Evolutionary conservation across 257 asterid species (phyloP), one percentile per base, ranked within the genome.

Genomic region (Parsonsia alboflavescens): DNA sequence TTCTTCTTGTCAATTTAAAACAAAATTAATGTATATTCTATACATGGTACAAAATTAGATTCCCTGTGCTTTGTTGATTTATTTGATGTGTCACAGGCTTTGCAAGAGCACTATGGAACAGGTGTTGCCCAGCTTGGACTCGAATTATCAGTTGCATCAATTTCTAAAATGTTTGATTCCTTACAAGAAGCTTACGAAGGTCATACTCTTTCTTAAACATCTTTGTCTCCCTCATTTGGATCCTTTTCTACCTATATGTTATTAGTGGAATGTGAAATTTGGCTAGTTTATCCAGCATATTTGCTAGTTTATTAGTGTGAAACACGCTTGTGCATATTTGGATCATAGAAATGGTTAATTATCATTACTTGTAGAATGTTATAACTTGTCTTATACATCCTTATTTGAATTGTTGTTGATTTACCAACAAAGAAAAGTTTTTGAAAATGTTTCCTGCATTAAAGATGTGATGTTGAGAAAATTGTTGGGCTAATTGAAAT

Each of bases 141-240:
- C 68, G 89, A 87, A 81, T 82, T 94, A 70, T 85, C 88, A 77
- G 75, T 85, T 80, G 75, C 76, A 71, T 81, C 92, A 82, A 84
- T 94, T 76, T 83, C 91, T 21, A 92, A 87, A 82, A 81, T 87
- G 72, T 90, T 92, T 75, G 88, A 85, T 75, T 84, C 89, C 77
- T 74, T 92, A 72, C 90, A 79, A 80, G 81, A 77, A 36, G 86
- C 91, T 61, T 89, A 86, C 58, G 75, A 85, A 84, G 97, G 99
- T 94, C 73, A 33, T 70, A 41, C 44, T n/a, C 57, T 66, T 45
- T 61, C 72, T 61, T 28, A 48, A 28, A 68, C 42, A 24, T 49
- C 16, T 41, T 70, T 59, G 22, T 30, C 28, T 13, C 7, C 63
- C 16, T 10, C 16, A 12, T 1, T 54, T 39, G 0, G 42, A 6